Base-by-base conservation (phyloP, 371 early-diverging fungal species). In the Mucor racemosus region DNA sequence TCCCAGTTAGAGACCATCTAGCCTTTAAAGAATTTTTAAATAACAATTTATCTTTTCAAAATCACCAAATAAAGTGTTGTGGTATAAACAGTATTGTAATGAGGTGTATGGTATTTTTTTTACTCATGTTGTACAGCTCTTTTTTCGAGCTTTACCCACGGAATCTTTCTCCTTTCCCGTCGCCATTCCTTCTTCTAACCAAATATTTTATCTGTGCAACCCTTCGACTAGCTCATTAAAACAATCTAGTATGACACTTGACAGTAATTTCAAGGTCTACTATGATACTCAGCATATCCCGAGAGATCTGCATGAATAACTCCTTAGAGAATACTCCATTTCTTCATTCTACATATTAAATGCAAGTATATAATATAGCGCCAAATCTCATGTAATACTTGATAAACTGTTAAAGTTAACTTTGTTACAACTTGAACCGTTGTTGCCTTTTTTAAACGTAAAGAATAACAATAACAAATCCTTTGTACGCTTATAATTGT, bases 381-480 rank as follows among this genome's bases (percentile, higher is more conserved):
- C 38, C 38, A 38, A 21, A 21, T 26, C 13, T 0, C 13, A 50
- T 21, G 50, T 50, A 26, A 11, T 9, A 50, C 50, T 50, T 21
- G 50, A 50, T 50, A 50, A 50, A 21, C 26, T 50, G 11, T 26
- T 4, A 50, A 26, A 8, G 10, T 11, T 7, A 21, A 17, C 8
- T 21, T 21, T 50, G 50, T 50, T 50, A 50, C 50, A 50, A 13
- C 26, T 21, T 50, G 11, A 11, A 38, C 9, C 7, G 11, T 50
- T 50, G 50, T 55, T 55, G 35, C 55, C 55, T 55, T 55, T 55
- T 55, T 55, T 55, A 55, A 55, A 35, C 55, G 15, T 7, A 35
- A 50, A 21, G 50, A 55, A 55, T 34, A 55, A 55, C 55, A 55
- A 55, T 55, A 55, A 55, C 55, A 55, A 55, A 55, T 15, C 35